phyloP scores from a whole-genome alignment of 768 basidiomycete species.

The Boletellus ananiceps region DNA sequence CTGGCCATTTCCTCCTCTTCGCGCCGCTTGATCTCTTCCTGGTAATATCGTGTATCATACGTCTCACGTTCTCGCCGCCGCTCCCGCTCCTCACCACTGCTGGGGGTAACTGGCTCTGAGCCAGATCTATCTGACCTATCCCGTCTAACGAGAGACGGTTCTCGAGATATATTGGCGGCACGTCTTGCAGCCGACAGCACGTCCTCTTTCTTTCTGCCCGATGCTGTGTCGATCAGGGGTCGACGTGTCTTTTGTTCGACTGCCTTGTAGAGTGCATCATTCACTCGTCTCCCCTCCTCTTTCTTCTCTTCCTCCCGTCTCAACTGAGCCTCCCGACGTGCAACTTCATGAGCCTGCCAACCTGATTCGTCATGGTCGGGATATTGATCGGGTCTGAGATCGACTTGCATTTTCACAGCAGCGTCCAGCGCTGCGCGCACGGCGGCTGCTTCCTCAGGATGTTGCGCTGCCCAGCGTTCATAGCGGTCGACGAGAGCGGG shows the following conservation, averaged over 20 bases:
- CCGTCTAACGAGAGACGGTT: conserved; percentile 22
- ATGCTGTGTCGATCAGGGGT: conserved; percentile 27
- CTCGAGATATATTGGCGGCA: conserved; percentile 21
- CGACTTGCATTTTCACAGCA: conserved; percentile 18
- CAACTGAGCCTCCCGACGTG: conserved; percentile 28
- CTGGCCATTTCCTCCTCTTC: conserved; percentile 45
- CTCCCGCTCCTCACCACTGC: conserved; percentile 24
- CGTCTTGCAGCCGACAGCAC: conserved; percentile 22
- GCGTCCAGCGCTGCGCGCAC: conserved; percentile 21
- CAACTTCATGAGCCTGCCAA: conserved; percentile 30
- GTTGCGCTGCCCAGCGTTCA: conserved; percentile 51
- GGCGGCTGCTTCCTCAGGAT: conserved; percentile 35
- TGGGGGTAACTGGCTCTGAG: conserved; percentile 26
- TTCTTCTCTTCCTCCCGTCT: conserved; percentile 33
- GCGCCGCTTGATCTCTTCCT: conserved; percentile 42
- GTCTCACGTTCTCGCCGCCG: conserved; percentile 27
- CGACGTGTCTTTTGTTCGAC: conserved; percentile 21
- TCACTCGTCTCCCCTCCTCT: conserved; percentile 32
- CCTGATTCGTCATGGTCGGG: conserved; percentile 30
- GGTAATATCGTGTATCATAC: conserved; percentile 32
- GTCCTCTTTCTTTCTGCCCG: conserved; percentile 31
- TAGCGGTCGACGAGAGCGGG: conserved; percentile 57
- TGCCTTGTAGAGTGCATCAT: conserved; percentile 34
- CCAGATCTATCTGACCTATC: conserved; percentile 19
- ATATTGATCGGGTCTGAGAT: conserved; percentile 23